phyloP scores from a whole-genome alignment of 306 rosid genomes.

The Carpinus viminea region DNA sequence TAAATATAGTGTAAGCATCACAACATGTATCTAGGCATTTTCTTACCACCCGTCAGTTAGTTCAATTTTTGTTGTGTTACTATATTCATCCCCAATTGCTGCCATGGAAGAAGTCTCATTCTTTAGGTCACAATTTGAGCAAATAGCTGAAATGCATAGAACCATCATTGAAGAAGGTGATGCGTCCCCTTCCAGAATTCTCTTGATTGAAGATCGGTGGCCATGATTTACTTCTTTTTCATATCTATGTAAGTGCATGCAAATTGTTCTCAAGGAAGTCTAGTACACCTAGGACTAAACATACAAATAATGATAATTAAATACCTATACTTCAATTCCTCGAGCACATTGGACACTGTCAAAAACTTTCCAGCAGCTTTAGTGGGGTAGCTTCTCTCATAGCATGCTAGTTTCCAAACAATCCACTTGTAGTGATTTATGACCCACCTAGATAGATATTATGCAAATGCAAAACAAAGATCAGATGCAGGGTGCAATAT shows the following conservation, averaged over 20 bases:
- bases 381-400: conserved; percentile 65
- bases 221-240: conserved; percentile 92
- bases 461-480: conserved; percentile 15
- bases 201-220: conserved; percentile 85
- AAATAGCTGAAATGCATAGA: conserved; percentile 79
- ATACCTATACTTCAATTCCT: conserved; percentile 93
- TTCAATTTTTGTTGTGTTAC: conserved; percentile 54
- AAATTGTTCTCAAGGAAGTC: conserved; percentile 15
- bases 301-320: conserved; percentile 14
- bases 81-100: conserved; percentile 33
- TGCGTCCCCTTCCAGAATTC: conserved; percentile 89
- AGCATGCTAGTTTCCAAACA: conserved; percentile 92
- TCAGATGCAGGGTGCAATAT: neutral
- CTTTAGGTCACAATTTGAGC: conserved; percentile 39
- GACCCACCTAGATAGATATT: conserved; percentile 70
- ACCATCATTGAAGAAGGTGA: conserved; percentile 69
- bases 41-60: conserved; percentile 82
- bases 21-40: conserved; percentile 12
- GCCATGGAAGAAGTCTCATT: conserved; percentile 29
- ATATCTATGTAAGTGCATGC: conserved; percentile 50
- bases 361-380: conserved; percentile 54
- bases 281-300: conserved; percentile 25
- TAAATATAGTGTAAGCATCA: conserved; percentile 19
- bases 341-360: conserved; percentile 68
- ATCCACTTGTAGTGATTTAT: conserved; percentile 89